Percentiles rank a stretch among this genome's conserved stretches.
phyloP scores from a whole-genome alignment of 768 basidiomycete species.

The Boletus vermiculosoides region DNA sequence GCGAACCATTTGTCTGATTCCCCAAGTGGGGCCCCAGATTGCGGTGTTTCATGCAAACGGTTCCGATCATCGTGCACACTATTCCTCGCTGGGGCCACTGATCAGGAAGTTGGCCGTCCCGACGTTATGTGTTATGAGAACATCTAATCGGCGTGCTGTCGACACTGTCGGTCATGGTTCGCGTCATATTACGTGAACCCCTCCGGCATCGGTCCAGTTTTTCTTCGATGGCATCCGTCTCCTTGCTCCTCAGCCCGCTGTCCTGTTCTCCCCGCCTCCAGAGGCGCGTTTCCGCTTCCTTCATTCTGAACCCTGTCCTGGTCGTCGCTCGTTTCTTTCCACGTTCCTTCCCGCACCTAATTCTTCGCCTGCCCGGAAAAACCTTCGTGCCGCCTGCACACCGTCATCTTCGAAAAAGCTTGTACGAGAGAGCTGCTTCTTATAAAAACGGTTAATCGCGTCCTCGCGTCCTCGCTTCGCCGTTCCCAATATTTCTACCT shows the following conservation, averaged over 20 bases:
- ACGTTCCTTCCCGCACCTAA: background rate
- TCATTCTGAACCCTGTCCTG: background rate
- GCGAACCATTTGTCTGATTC: background rate
- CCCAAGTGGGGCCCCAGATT: background rate
- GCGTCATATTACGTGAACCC: background rate
- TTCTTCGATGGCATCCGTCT: background rate
- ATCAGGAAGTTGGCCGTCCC: too few species aligned
- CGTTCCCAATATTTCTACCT: background rate
- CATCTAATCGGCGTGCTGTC: too few species aligned
- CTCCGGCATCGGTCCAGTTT: background rate
- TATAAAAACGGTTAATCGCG: background rate
- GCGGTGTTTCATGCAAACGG: background rate
- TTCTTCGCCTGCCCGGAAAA: background rate
- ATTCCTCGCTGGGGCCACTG: too few species aligned
- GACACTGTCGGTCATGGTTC: background rate
- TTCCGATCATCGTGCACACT: background rate
- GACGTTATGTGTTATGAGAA: too few species aligned
- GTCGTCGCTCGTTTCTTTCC: slow-evolving; percentile 3
- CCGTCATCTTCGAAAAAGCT: background rate
- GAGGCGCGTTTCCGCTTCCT: background rate
- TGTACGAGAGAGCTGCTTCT: background rate
- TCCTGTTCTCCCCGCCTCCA: too few species aligned
- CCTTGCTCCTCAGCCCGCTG: too few species aligned
- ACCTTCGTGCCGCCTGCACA: background rate
- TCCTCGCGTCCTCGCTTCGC: background rate